Evolutionary conservation across 345 rosid genomes (phyloP).

Genomic region (Brassica nigra): DNA sequence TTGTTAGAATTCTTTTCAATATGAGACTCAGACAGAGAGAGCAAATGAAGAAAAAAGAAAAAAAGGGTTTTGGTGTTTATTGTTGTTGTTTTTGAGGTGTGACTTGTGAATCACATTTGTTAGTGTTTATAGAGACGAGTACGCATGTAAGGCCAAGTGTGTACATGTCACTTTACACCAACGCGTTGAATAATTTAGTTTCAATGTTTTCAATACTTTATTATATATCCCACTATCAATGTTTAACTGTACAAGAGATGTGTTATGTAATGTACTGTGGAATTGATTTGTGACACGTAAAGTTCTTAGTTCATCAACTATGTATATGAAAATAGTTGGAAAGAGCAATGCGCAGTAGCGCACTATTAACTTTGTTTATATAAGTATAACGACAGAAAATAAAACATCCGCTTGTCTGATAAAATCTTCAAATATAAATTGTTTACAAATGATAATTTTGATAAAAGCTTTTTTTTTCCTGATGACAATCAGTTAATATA

Average conservation of each 20-base stretch:
- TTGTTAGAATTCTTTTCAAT: conserved; percentile 12
- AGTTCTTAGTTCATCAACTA: conserved; percentile 28
- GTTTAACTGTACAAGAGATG: conserved; percentile 1
- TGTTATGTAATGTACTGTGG: conserved; percentile 31
- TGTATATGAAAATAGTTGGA: conserved; percentile 25
- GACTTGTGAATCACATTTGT: conserved; percentile 25
- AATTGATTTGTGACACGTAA: conserved; percentile 28
- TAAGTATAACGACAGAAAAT: neutral
- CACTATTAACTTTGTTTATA: too few relatives aligned
- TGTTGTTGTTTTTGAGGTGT: conserved; percentile 19
- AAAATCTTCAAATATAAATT: neutral
- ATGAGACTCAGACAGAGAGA: conserved; percentile 3
- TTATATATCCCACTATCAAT: neutral
- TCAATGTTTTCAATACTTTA: neutral
- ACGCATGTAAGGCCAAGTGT: conserved; percentile 32
- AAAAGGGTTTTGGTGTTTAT: conserved; percentile 8
- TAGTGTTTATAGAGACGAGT: conserved; percentile 31
- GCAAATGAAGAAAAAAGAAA: conserved; percentile 24
- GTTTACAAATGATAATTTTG: neutral
- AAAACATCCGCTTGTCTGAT: neutral
- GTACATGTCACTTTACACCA: conserved; percentile 44
- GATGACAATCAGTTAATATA: neutral
- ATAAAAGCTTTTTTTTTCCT: neutral
- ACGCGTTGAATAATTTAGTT: conserved; percentile 29
- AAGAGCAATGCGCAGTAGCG: neutral